These are phyloP conservation scores for Syzygium malaccense DNA, from an alignment of 441 rosid species.

Conservation along the genomic window DNA sequence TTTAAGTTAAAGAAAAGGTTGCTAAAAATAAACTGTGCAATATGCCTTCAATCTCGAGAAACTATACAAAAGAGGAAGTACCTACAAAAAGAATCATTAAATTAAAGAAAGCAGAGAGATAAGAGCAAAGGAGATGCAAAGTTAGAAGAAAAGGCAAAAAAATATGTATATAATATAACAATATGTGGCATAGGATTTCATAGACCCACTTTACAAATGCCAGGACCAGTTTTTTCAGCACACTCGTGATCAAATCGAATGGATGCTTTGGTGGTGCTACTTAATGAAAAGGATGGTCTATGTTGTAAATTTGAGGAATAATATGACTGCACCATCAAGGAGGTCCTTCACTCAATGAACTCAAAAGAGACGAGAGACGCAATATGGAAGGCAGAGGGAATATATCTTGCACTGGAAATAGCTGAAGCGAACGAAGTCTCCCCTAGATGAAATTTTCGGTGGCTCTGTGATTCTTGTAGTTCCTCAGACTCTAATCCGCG, in stretches of 20 bases:
- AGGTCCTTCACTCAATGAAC: not conserved
- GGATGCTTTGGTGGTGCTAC: not conserved
- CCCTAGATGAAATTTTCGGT: not conserved
- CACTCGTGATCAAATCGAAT: not conserved
- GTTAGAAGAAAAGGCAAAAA: not conserved
- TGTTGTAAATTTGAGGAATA: not conserved
- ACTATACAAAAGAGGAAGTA: not conserved
- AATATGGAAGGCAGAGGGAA: not conserved
- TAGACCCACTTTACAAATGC: not conserved
- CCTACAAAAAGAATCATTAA: not conserved
- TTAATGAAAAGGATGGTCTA: not conserved
- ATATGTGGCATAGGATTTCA: not conserved
- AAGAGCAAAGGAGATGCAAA: not conserved
- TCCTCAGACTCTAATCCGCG: not conserved
- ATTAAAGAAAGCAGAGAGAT: not conserved
- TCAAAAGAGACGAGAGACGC: not conserved
- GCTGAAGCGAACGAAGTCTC: not conserved
- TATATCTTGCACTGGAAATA: not conserved
- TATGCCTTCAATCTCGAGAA: slow-evolving; percentile 9
- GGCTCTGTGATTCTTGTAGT: not conserved
- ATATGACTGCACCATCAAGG: not conserved
- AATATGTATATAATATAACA: not conserved
- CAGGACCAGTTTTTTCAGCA: not conserved
- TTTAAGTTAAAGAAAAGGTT: not conserved
- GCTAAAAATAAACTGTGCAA: not conserved